Evolutionary conservation across 192 early-diverging fungal species (phyloP), one percentile per base, ranked within the genome.

Genomic region (Rhizophagus sp.): DNA sequence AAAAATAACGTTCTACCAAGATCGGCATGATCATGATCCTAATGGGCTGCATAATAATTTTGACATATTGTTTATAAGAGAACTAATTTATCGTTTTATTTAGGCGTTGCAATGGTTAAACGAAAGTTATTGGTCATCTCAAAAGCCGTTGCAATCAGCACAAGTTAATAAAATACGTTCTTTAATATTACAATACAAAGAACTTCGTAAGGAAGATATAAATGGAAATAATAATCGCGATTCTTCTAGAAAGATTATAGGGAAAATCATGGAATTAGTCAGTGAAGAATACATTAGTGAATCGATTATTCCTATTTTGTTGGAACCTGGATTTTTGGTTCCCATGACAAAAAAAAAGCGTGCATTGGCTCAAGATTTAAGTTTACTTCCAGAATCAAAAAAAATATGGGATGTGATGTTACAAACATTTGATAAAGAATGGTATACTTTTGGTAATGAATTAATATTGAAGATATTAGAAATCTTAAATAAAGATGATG

Each of bases 41-140:
- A 1, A 30, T 30, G 27, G 1, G 27, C 27, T 30, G 27, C 34
- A 34, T 34, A 34, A 34, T 34, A n/a, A 19, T 73, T 79, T 30
- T 61, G 30, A 52, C 1, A 27, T 72, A 73, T 69, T 79, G 19
- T 8, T 49, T 52, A 24, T 9, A 3, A 41, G 22, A n/a, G 10
- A 36, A 39, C 11, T 41, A 4, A 79, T 33, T 41, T 17, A 50
- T 19, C 49, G 15, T 9, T 15, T 72, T 71, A 64, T 47, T 12
- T 86, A 92, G 85, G 91, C 91, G 27, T 82, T 88, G 12, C 63
- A 80, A 65, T 92, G 91, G 91, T 82, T 92, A 0, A 69, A 83
- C 67, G 84, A 87, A 66, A 84, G 85, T 65, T 91, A 88, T 81
- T 90, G 88, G 89, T 81, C 79, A 22, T 82, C 78, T 63, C 88